phyloP scores from a whole-genome alignment of 805 yeast species.

The Kurtzmaniella cleridarum region DNA sequence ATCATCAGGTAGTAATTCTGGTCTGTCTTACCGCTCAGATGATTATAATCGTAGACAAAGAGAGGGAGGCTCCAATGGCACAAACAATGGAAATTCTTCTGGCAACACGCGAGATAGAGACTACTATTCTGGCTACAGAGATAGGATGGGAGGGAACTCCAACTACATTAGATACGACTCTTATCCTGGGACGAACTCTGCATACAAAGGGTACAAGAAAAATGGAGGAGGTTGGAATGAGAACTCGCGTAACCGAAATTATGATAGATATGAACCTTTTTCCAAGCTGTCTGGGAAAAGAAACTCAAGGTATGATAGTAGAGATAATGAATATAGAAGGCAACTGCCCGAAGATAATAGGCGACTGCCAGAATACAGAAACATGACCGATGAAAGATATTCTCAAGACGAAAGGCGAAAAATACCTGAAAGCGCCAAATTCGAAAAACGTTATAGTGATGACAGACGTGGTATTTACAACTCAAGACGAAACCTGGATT shows the following conservation, averaged over 20 bases:
- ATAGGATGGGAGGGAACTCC: not conserved
- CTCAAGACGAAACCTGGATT: too few relatives aligned
- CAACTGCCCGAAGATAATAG: constrained; percentile 2
- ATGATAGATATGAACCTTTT: too few relatives aligned
- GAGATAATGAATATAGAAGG: constrained; percentile 2
- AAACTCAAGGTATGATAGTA: not conserved
- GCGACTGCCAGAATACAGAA: too few relatives aligned
- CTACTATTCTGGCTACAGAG: constrained; percentile 7
- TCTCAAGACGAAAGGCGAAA: too few relatives aligned
- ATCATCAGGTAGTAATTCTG: constrained; percentile 1
- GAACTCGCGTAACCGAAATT: too few relatives aligned
- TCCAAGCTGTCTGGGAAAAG: too few relatives aligned
- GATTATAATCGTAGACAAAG: not conserved
- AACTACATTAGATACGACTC: constrained; percentile 11
- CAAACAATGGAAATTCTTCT: not conserved
- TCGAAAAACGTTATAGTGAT: too few relatives aligned
- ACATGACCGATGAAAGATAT: too few relatives aligned
- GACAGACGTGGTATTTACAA: too few relatives aligned
- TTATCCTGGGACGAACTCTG: constrained; percentile 10
- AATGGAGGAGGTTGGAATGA: too few relatives aligned
- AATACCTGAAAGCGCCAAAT: too few relatives aligned
- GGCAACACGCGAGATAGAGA: constrained; percentile 3
- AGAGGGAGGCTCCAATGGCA: not conserved
- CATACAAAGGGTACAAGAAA: too few relatives aligned
- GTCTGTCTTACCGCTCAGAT: constrained; percentile 4